Evolutionary conservation across 306 rosid species (phyloP), one percentile per base, ranked within the genome.

Genomic region (Hippophae gyantsensis): DNA sequence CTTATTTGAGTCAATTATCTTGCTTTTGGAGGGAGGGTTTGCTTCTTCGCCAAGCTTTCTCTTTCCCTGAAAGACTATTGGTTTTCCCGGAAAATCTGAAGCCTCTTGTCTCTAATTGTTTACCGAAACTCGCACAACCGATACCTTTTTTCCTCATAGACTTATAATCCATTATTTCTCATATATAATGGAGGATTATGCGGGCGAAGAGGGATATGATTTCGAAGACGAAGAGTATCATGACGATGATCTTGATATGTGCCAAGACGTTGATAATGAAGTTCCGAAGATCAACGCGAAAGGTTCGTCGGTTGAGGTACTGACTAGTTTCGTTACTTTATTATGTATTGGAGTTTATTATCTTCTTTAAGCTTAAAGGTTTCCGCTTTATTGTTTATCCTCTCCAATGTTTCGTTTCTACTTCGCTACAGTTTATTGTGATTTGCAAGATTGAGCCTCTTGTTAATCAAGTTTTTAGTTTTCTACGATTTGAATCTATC

Each of bases 251-350:
- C 62, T 7, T 25, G 66, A 53, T 10, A 61, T 54, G 41, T 47
- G 50, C 38, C 56, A 26, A n/a, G 25, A 56, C n/a, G 13, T 8
- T 6, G 60, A 13, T 25, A 9, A 38, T 45, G 69, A 47, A 18
- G 62, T 45, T 6, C 25, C 6, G 7, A 9, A 6, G 6, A 5
- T 27, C 27, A 1, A 5, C 26, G 6, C 51, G 41, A 18, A 9
- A 26, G n/a, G 26, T 12, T 43, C 61, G 10, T 10, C 59, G 25
- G 44, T 63, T 44, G 65, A 62, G 74, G 78, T 73, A 62, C 26
- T 11, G 3, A 6, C 27, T n/a, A 32, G 47, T 61, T 48, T 7
- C 13, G 55, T 32, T 32, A 32, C 38, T 32, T 32, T 4, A 10
- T 61, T 13, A 4, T 59, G 63, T 44, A 13, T 9, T n/a, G 27